Base-by-base conservation (phyloP, 2,329 filamentous ascomycete species). In the Aspergillus felis region DNA sequence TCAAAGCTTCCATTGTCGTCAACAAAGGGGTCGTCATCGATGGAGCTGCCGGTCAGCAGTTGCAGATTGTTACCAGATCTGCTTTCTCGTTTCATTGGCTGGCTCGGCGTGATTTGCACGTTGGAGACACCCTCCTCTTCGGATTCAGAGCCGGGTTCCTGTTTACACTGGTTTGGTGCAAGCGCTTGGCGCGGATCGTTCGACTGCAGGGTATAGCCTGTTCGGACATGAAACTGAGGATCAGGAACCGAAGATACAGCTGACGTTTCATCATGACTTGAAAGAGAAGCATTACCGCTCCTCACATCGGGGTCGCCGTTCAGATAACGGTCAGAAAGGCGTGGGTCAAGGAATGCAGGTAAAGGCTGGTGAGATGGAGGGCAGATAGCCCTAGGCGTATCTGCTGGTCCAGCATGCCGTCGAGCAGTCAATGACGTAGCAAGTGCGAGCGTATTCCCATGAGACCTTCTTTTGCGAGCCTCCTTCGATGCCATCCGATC, bases 401-500 rank as follows among this genome's bases (percentile, higher is more conserved):
- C 22, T 9, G 55, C 53, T 17, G 55, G 9, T 24, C 47, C 57
- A 51, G 50, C 7, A 51, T n/a, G 38, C 56, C 10, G 51, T 49
- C 27, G 53, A 32, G n/a, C 50, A 48, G 2, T 47, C 12, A 17
- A 51, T 54, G 14, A 47, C 12, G 44, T 17, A 47, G 55, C 50
- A 27, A 59, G 56, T 14, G 55, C 48, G 14, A 41, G 20, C 17
- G 47, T 20, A 35, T 61, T 64, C 12, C 54, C 61, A 22, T 64
- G 66, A 9, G 62, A 57, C 58, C 66, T 74, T 55, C 78, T 73
- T 65, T 84, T 84, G 71, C 87, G 91, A 68, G 82, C 80, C 67
- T 92, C 87, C 72, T 94, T 96, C 57, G 87, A 82, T 51, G 81
- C 84, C 80, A 95, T 86, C 25, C 93, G 84, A 59, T 93, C 88